Base-by-base conservation (phyloP, 352 stramenopile species). In the Thraustochytrium striatum region DNA sequence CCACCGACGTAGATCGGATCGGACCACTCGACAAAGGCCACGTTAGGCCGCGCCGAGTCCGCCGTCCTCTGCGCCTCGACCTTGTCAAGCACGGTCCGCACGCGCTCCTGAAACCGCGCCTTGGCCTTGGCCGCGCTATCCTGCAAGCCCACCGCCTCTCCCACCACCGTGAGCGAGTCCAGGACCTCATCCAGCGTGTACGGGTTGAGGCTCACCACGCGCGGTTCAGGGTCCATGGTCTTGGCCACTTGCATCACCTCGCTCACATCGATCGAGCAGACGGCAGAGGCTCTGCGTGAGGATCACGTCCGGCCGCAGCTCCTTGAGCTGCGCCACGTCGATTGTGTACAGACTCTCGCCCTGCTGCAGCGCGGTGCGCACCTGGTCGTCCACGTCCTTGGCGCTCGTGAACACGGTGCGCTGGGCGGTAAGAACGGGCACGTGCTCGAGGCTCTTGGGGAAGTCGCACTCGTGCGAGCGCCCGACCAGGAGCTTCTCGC, bases 401-500 rank as follows among this genome's bases (percentile, higher is more conserved):
- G 86, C 89, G 35, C 78, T 89, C 32, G 86, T 91, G 79, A 91
- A 92, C 50, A 85, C 83, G 9, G 87, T 92, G 28, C 86, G 86
- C 25, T 87, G 69, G 7, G 85, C 84, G 3, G 88, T 92, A 47
- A 92, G 81, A 57, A 87, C 83, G 0, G 87, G 88, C 0, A 91
- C 79, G n/a, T 79, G 38, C 44, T 84, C 81, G 1, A 89, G 82
- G 53, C 81, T 73, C 16, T 41, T 25, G 0, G 88, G 88, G 70
- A 83, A 91, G 69, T 92, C 88, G 81, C 88, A 92, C 72, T 92
- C 88, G 72, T 92, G 88, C 25, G 87, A 91, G n/a, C 88, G 84
- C 0, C 86, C 88, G 16, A 92, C 88, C 30, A 92, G 83, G 73
- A 85, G 41, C 50, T 81, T 1, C 62, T 72, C 33, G 61, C 41